Base-by-base conservation (phyloP, 2,329 filamentous ascomycete species). In the Sclerotinia spermophila region DNA sequence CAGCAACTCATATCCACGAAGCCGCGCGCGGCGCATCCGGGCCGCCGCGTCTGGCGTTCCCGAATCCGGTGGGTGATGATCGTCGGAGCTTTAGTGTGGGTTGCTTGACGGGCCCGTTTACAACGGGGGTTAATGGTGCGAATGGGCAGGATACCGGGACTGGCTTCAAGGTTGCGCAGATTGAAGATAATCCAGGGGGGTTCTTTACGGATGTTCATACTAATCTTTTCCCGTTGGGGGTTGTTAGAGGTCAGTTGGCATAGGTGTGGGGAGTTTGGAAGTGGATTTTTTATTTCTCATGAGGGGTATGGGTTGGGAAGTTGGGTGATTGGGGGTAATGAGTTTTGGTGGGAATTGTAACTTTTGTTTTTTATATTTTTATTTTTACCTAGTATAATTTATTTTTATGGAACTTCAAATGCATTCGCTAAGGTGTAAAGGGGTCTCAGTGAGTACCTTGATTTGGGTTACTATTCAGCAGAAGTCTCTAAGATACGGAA, bases 191-290 rank as follows among this genome's bases (percentile, higher is more conserved):
- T 74, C 83, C 84, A 1, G 76, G 74, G 2, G 81, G 75, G 5
- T 86, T 85, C 81, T 85, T 85, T 77, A 80, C 82, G 30, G 84
- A 86, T 76, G 77, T 79, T 13, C 84, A 86, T 74, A 83, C 83
- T 11, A 78, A 72, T 27, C 70, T 80, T 24, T 83, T 81, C 65
- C 74, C 81, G 2, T 78, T 82, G 51, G 84, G 84, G 64, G 84
- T 83, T 64, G 82, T 85, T 24, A 78, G 84, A 68, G 84, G 83
- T 17, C 84, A 86, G 75, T 69, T 84, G 68, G 79, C 71, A 61
- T 75, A 61, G 40, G 13, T 33, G 1, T n/a, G 8, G 6, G 15
- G 24, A 40, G 4, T 13, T n/a, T 27, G 24, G 24, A 2, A 11
- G 55, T 4, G 6, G 15, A 10, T n/a, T 24, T 40, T 24, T 8